Evolutionary conservation across 441 rosid genomes (phyloP).

Genomic region (Gossypium lobatum): DNA sequence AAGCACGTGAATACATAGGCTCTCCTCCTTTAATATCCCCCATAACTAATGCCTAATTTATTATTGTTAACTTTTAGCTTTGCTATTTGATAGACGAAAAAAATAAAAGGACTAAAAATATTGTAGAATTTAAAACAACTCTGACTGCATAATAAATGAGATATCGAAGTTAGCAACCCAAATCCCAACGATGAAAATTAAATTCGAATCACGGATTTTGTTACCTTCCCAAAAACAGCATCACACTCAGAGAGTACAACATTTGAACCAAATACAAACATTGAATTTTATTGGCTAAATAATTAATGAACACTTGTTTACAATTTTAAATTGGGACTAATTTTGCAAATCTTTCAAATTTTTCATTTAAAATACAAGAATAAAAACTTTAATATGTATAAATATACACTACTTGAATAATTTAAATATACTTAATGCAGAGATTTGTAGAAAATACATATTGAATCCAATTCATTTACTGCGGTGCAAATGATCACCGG

Average conservation of each 20-base stretch:
- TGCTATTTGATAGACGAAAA: not conserved
- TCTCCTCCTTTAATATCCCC: not conserved
- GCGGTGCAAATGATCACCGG: no score
- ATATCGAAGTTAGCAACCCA: not conserved
- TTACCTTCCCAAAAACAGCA: constrained; percentile 29
- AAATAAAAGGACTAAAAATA: not conserved
- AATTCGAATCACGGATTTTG: constrained; percentile 15
- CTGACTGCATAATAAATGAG: not conserved
- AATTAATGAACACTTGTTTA: not conserved
- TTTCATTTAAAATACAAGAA: no score
- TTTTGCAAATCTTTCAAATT: no score
- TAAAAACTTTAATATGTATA: no score
- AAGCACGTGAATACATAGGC: not conserved
- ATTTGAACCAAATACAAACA: not conserved
- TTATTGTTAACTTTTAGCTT: not conserved
- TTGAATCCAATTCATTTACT: no score
- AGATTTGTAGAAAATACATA: no score
- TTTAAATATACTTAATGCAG: no score
- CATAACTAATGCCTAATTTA: no score
- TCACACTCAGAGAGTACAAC: not conserved
- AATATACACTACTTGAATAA: no score
- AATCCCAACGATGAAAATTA: not conserved
- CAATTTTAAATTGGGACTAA: no score
- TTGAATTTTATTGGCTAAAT: not conserved
- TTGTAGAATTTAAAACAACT: not conserved